These are phyloP conservation scores for Xylaria sp. DNA, from an alignment of 2,329 filamentous ascomycete genomes.

Conservation along the genomic window DNA sequence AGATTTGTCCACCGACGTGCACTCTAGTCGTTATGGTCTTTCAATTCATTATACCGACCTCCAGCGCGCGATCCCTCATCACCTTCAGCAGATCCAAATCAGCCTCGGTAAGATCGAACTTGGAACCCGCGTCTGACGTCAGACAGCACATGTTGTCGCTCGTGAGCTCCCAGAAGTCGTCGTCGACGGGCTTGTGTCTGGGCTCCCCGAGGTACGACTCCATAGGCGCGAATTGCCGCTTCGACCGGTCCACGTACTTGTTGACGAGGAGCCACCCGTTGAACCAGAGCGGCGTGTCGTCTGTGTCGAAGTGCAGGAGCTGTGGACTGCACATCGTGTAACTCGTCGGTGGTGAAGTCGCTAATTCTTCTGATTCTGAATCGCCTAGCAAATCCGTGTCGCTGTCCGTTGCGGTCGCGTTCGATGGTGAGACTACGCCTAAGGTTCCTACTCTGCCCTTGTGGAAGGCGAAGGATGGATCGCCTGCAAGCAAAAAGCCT, in stretches of 20 bases:
- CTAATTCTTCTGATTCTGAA: not conserved
- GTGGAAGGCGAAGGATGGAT: slow-evolving; percentile 57
- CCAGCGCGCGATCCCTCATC: slow-evolving; percentile 46
- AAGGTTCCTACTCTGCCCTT: slow-evolving; percentile 53
- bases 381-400: not conserved
- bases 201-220: slow-evolving; percentile 51
- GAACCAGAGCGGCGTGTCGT: slow-evolving; percentile 58
- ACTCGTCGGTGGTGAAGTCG: slow-evolving; percentile 34
- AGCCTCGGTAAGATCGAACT: slow-evolving; percentile 41
- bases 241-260: slow-evolving; percentile 54
- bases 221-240: slow-evolving; percentile 52
- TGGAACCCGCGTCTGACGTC: slow-evolving; percentile 44
- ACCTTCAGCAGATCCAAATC: slow-evolving; percentile 47
- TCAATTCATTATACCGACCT: slow-evolving; percentile 26
- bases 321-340: slow-evolving; percentile 58
- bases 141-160: slow-evolving; percentile 52
- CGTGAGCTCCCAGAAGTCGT: slow-evolving; percentile 50
- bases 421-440: slow-evolving; percentile 44
- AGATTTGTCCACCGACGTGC: not conserved
- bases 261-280: slow-evolving; percentile 58
- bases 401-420: not conserved
- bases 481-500: slow-evolving; percentile 58
- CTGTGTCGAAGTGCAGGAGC: slow-evolving; percentile 56
- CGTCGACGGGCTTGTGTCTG: slow-evolving; percentile 33
- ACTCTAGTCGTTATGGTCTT: not conserved